Percentiles rank a stretch among this genome's conserved stretches.
Conservation (phyloP, 1,284 basidiomycete genomes). For the Filobasidium uniguttulatum region DNA sequence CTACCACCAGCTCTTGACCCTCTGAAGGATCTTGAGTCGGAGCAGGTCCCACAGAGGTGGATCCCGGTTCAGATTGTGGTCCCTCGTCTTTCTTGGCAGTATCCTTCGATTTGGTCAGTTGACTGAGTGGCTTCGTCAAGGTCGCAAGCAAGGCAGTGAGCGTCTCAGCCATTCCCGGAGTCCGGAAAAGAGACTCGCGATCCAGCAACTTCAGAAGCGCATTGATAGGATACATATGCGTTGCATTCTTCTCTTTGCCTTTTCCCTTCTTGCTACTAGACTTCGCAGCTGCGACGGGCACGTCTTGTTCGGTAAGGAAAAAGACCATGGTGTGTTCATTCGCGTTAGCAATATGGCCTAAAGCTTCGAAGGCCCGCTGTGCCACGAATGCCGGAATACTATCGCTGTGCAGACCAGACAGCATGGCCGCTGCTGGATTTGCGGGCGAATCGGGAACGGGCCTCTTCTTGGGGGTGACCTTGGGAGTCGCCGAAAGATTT, state of each 20-base stretch:
- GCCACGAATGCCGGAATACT: slow-evolving; percentile 80
- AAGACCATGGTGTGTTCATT: slow-evolving; percentile 75
- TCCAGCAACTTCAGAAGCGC: slow-evolving; percentile 73
- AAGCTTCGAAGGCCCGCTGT: slow-evolving; percentile 77
- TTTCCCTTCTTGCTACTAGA: slow-evolving; percentile 67
- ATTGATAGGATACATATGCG: slow-evolving; percentile 78
- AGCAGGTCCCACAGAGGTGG: background rate
- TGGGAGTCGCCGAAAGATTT: slow-evolving; percentile 48
- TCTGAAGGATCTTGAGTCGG: background rate
- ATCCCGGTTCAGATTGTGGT: background rate
- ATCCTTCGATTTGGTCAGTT: slow-evolving; percentile 5
- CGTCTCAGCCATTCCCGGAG: slow-evolving; percentile 79
- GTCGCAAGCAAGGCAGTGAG: slow-evolving; percentile 71
- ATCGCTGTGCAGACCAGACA: slow-evolving; percentile 52
- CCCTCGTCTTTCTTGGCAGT: background rate
- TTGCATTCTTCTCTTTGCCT: slow-evolving; percentile 65
- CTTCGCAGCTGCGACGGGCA: slow-evolving; percentile 58
- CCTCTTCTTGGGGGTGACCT: slow-evolving; percentile 53
- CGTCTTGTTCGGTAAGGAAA: slow-evolving; percentile 87
- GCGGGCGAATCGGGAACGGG: slow-evolving; percentile 37
- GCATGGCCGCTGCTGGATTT: slow-evolving; percentile 41
- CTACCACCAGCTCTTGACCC: slow-evolving; percentile 21
- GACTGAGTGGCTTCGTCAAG: slow-evolving; percentile 63
- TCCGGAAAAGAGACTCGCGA: slow-evolving; percentile 65
- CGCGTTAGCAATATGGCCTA: slow-evolving; percentile 67